These are phyloP conservation scores for Jatropha curcas DNA, from an alignment of 345 rosid genomes.

Conservation along the genomic window DNA sequence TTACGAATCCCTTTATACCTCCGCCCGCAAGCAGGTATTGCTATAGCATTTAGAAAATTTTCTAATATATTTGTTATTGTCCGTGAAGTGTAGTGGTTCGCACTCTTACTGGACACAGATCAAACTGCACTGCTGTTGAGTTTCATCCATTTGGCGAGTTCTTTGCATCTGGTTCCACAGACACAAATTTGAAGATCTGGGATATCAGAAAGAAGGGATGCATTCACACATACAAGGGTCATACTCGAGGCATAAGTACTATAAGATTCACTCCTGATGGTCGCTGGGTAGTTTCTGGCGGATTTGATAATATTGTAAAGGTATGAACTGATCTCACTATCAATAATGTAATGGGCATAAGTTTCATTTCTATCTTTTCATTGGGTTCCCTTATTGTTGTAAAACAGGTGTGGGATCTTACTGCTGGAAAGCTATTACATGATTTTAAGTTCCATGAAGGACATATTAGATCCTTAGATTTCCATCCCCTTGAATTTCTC, in stretches of 20 bases:
- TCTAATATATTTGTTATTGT: slow-evolving; percentile 51
- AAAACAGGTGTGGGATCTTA: slow-evolving; percentile 83
- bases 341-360: not conserved
- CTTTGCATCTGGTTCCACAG: slow-evolving; percentile 91
- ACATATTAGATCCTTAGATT: slow-evolving; percentile 72
- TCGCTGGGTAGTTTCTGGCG: slow-evolving; percentile 99
- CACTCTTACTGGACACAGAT: slow-evolving; percentile 93
- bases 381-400: slow-evolving; percentile 6
- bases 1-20: no score
- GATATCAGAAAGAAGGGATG: slow-evolving; percentile 95
- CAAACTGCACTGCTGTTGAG: slow-evolving; percentile 83
- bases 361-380: not conserved
- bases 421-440: slow-evolving; percentile 96
- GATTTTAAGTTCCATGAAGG: slow-evolving; percentile 96
- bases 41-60: slow-evolving; percentile 11
- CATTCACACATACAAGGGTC: slow-evolving; percentile 94
- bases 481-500: slow-evolving; percentile 97
- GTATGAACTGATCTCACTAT: slow-evolving; percentile 38
- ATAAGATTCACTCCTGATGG: slow-evolving; percentile 97
- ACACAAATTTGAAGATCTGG: slow-evolving; percentile 83
- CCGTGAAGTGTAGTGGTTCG: slow-evolving; percentile 99
- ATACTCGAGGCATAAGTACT: slow-evolving; percentile 70
- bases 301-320: slow-evolving; percentile 87
- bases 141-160: slow-evolving; percentile 99
- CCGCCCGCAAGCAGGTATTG: not conserved